A percentile compares a stretch with the other conserved stretches of the same genome.
Evolutionary conservation across 495 filamentous ascomycete species (phyloP).

Genomic region (Hyaloscypha bicolor): DNA sequence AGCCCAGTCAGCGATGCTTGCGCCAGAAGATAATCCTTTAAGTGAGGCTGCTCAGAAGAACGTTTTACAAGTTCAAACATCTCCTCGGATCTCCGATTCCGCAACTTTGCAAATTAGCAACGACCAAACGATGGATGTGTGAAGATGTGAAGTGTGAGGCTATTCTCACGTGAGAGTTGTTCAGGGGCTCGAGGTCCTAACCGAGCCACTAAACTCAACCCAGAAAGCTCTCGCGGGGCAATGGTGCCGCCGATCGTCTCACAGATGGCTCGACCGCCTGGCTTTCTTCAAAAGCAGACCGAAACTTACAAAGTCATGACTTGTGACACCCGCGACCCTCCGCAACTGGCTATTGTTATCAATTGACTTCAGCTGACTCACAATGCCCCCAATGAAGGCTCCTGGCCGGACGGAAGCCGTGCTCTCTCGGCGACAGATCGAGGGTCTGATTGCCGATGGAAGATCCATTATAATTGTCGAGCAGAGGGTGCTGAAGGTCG

Average conservation of each 20-base stretch:
- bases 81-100: not conserved
- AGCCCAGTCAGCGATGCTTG: too few species aligned
- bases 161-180: not conserved
- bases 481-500: slow-evolving; percentile 78
- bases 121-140: not conserved
- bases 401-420: slow-evolving; percentile 11
- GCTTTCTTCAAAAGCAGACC: not conserved
- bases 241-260: not conserved
- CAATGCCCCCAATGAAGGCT: slow-evolving; percentile 18
- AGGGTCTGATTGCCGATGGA: slow-evolving; percentile 87
- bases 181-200: not conserved
- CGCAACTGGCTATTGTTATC: not conserved
- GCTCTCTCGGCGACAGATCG: slow-evolving; percentile 70
- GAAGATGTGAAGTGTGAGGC: not conserved
- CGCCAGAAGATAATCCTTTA: not conserved
- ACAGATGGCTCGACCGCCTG: not conserved
- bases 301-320: not conserved
- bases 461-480: slow-evolving; percentile 79
- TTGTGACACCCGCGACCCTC: not conserved
- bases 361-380: not conserved
- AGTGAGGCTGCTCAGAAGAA: not conserved
- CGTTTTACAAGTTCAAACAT: not conserved
- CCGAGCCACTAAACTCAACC: not conserved
- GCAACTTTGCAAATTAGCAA: not conserved
- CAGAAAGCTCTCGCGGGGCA: not conserved